Evolutionary conservation across 106 monocot species (phyloP).

Genomic region (Phalaenopsis equestris): DNA sequence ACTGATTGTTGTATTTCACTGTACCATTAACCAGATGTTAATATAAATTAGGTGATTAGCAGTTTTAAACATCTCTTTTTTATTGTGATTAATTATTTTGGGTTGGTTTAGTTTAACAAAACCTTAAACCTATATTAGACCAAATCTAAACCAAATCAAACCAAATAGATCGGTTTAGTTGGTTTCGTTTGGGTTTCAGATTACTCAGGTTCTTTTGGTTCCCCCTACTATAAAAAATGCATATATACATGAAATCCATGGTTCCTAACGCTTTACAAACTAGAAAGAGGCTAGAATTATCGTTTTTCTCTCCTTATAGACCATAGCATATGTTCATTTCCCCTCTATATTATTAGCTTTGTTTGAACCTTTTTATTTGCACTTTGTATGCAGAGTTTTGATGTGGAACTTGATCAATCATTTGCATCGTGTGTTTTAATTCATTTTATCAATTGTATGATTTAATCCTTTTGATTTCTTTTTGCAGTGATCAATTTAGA

Average conservation of each 20-base stretch:
- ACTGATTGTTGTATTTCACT: neutral
- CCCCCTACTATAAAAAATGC: no score
- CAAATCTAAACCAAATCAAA: neutral
- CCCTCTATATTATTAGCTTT: neutral
- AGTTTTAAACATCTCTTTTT: neutral
- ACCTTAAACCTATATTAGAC: neutral
- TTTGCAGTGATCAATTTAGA: constrained; percentile 8
- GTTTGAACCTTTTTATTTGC: neutral
- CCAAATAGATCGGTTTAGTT: neutral
- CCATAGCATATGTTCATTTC: neutral
- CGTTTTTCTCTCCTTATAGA: neutral
- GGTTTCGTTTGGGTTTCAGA: neutral
- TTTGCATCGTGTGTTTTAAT: neutral
- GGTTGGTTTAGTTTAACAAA: neutral
- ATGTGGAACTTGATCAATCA: neutral
- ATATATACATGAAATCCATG: neutral
- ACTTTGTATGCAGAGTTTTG: neutral
- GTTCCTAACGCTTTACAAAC: neutral
- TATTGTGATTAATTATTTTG: neutral
- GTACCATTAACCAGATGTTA: neutral
- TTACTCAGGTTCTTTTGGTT: no score
- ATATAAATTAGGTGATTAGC: neutral
- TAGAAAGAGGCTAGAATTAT: neutral
- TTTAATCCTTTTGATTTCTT: neutral
- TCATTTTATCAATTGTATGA: neutral